A percentile compares a stretch with the other conserved stretches of the same genome.
phyloP scores from a whole-genome alignment of 306 rosid genomes.

The Sindora glabra region DNA sequence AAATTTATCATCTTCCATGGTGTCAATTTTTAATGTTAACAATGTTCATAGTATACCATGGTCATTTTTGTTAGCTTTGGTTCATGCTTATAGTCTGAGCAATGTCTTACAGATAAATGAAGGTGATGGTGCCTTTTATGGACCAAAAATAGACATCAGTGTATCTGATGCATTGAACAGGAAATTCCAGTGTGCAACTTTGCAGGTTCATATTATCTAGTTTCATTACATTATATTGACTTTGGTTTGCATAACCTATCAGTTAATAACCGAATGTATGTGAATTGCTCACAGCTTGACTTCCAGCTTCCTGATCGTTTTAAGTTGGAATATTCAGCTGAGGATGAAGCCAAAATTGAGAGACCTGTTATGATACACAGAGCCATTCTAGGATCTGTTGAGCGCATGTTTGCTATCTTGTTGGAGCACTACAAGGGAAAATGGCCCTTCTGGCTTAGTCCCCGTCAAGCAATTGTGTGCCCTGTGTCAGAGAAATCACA shows the following conservation, averaged over 20 bases:
- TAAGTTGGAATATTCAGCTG: slow-evolving; percentile 82
- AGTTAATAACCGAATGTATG: slow-evolving; percentile 11
- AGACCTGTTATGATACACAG: slow-evolving; percentile 92
- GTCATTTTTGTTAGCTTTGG: too few species aligned
- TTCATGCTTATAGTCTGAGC: slow-evolving; percentile 20
- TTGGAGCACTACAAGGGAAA: slow-evolving; percentile 95
- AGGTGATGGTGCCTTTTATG: slow-evolving; percentile 95
- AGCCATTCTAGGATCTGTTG: slow-evolving; percentile 86
- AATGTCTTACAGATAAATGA: slow-evolving; percentile 55
- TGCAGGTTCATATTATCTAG: slow-evolving; percentile 51
- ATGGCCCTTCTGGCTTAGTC: slow-evolving; percentile 99
- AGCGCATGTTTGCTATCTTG: slow-evolving; percentile 84
- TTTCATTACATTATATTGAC: not conserved
- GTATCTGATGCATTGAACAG: slow-evolving; percentile 87
- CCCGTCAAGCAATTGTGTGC: slow-evolving; percentile 93
- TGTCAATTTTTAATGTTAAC: too few species aligned
- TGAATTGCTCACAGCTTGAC: slow-evolving; percentile 74
- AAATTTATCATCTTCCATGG: too few species aligned
- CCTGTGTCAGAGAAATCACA: slow-evolving; percentile 87
- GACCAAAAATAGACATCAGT: slow-evolving; percentile 89
- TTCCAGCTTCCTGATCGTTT: slow-evolving; percentile 93
- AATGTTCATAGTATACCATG: too few species aligned
- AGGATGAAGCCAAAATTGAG: slow-evolving; percentile 92
- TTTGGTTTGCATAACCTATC: slow-evolving; percentile 2
- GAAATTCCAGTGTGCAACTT: slow-evolving; percentile 91